Percentiles rank a stretch among this genome's conserved stretches.
phyloP scores from a whole-genome alignment of 805 yeast species.

The Ogataea populi-albae region DNA sequence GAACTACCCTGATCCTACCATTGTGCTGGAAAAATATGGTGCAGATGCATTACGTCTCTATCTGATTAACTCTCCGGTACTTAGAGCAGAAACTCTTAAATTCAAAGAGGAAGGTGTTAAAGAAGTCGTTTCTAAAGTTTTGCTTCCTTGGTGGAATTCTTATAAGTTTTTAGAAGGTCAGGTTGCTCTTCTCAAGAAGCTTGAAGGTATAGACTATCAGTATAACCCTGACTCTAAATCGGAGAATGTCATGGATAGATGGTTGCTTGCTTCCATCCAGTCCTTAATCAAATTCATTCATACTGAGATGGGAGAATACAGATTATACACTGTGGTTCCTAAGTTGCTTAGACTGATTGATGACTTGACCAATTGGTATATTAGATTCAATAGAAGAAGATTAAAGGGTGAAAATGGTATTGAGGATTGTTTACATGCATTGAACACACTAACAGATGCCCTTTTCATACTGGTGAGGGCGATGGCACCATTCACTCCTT shows the following conservation, averaged over 20 bases:
- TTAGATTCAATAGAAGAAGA: conserved; percentile 96
- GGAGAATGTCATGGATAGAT: conserved; percentile 92
- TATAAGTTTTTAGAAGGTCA: conserved; percentile 96
- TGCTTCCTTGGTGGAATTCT: conserved; percentile 98
- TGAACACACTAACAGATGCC: conserved; percentile 89
- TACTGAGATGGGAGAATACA: conserved; percentile 83
- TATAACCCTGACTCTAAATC: conserved; percentile 65
- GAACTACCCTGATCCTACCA: conserved; percentile 93
- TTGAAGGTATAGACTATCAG: conserved; percentile 63
- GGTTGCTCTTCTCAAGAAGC: conserved; percentile 78
- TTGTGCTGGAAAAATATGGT: conserved; percentile 84
- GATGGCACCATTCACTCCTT: conserved; percentile 99
- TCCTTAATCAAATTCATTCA: conserved; percentile 84
- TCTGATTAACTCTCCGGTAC: conserved; percentile 94
- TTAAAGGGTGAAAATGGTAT: conserved; percentile 90
- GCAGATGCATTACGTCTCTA: conserved; percentile 97
- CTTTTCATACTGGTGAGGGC: conserved; percentile 85
- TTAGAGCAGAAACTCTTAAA: conserved; percentile 93
- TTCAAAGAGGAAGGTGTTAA: conserved; percentile 99
- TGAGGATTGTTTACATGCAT: conserved; percentile 79
- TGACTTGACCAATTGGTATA: conserved; percentile 97
- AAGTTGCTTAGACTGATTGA: conserved; percentile 84
- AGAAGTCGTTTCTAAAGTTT: conserved; percentile 93
- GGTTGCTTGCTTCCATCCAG: conserved; percentile 97
- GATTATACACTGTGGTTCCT: conserved; percentile 95